A percentile compares a stretch with the other conserved stretches of the same genome.
These are phyloP conservation scores for Skeletonema grethae DNA, from an alignment of 108 stramenopile genomes.

Conservation along the genomic window DNA sequence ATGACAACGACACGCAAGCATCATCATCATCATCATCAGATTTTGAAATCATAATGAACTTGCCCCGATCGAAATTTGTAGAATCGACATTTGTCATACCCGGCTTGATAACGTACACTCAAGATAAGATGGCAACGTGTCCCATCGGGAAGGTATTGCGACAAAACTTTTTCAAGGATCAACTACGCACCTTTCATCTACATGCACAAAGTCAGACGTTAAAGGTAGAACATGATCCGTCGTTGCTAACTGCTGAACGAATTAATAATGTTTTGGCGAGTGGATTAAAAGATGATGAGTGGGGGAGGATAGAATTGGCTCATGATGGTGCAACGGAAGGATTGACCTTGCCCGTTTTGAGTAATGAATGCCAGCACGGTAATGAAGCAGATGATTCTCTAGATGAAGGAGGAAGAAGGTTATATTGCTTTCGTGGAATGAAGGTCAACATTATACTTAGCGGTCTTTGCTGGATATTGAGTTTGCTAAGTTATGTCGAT, in stretches of 20 bases:
- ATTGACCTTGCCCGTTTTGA: slow-evolving; percentile 54
- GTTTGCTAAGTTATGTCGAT: slow-evolving; percentile 57
- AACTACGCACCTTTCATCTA: slow-evolving; percentile 64
- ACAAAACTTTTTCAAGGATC: slow-evolving; percentile 58
- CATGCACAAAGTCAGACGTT: slow-evolving; percentile 60
- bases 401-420: slow-evolving; percentile 15
- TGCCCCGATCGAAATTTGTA: slow-evolving; percentile 60
- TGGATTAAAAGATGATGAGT: slow-evolving; percentile 27
- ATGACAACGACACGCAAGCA: slow-evolving; percentile 16
- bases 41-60: slow-evolving; percentile 19
- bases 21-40: slow-evolving; percentile 11
- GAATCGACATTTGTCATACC: slow-evolving; percentile 64
- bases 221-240: slow-evolving; percentile 81
- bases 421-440: slow-evolving; percentile 22
- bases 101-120: slow-evolving; percentile 21
- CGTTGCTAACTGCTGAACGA: slow-evolving; percentile 37
- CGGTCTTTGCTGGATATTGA: slow-evolving; percentile 79
- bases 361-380: slow-evolving; percentile 17
- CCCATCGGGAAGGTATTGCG: slow-evolving; percentile 47
- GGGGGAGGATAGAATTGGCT: slow-evolving; percentile 41
- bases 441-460: slow-evolving; percentile 58
- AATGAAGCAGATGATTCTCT: slow-evolving; percentile 10
- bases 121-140: slow-evolving; percentile 15
- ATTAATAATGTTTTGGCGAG: slow-evolving; percentile 33
- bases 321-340: slow-evolving; percentile 62